Percentiles rank a stretch among this genome's conserved stretches.
These are phyloP conservation scores for Quercus lobata DNA, from an alignment of 331 rosid genomes.

Conservation along the genomic window DNA sequence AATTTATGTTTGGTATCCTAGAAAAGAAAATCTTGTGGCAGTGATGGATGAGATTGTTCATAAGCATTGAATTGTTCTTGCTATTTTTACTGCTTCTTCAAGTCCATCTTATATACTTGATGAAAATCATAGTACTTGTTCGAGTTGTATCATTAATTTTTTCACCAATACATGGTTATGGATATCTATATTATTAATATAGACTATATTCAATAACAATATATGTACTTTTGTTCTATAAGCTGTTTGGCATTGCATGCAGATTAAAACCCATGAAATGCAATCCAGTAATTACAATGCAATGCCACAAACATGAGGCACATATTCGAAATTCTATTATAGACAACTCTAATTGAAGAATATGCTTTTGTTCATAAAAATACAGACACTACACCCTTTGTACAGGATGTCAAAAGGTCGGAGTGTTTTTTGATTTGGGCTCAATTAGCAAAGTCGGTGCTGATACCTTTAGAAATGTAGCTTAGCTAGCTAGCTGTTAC, in stretches of 20 bases:
- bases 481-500: not conserved
- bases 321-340: not conserved
- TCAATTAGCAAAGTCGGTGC: conserved; percentile 24
- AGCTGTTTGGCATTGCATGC: too few relatives aligned
- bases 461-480: not conserved
- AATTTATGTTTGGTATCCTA: conserved; percentile 13
- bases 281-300: too few relatives aligned
- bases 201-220: too few relatives aligned
- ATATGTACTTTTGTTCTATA: too few relatives aligned
- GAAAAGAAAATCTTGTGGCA: conserved; percentile 1
- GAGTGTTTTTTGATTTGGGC: conserved; percentile 4
- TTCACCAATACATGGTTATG: too few relatives aligned
- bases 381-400: conserved; percentile 13
- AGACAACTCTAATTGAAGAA: not conserved
- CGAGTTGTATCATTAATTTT: too few relatives aligned
- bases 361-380: conserved; percentile 5
- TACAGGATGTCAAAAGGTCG: conserved; percentile 23
- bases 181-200: too few relatives aligned
- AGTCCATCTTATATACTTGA: not conserved
- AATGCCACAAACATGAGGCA: not conserved
- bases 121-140: too few relatives aligned
- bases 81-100: not conserved
- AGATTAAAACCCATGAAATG: too few relatives aligned
- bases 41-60: not conserved
- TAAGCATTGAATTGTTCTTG: not conserved